Percentiles rank a stretch among this genome's conserved stretches.
Evolutionary conservation across 1,284 basidiomycete species (phyloP).

Genomic region (Retiboletus flavoniger): DNA sequence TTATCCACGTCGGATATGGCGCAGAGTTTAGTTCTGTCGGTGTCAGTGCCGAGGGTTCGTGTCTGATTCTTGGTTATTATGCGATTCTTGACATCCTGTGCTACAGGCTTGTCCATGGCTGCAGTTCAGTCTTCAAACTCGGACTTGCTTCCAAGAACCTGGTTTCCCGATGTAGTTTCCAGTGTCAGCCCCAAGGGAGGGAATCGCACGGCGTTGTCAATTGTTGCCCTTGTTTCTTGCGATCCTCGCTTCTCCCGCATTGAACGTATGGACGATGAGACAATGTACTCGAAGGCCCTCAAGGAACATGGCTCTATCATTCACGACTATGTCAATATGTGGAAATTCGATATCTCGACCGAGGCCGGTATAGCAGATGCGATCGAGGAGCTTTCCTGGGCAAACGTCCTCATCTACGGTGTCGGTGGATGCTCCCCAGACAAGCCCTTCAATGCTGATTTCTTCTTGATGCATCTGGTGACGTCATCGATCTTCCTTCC

Average conservation of each 20-base stretch:
- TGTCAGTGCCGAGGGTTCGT: constrained; percentile 36
- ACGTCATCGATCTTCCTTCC: constrained; percentile 47
- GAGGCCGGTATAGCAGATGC: constrained; percentile 33
- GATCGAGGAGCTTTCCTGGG: constrained; percentile 43
- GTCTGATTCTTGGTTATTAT: background rate
- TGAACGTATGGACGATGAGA: constrained; percentile 17
- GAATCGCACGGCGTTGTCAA: constrained; percentile 41
- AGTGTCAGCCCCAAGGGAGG: constrained; percentile 12
- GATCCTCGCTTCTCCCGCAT: constrained; percentile 39
- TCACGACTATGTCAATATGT: constrained; percentile 46
- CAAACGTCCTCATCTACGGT: constrained; percentile 41
- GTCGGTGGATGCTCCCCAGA: constrained; percentile 38
- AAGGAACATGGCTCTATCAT: constrained; percentile 42
- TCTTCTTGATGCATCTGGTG: constrained; percentile 46
- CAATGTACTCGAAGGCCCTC: constrained; percentile 30
- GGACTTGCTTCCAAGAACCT: constrained; percentile 18
- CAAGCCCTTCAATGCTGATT: constrained; percentile 41
- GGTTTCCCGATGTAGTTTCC: constrained; percentile 22
- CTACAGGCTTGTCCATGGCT: constrained; percentile 43
- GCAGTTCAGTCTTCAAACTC: constrained; percentile 38
- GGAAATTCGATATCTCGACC: constrained; percentile 43
- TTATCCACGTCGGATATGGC: constrained; percentile 39
- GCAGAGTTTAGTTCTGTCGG: constrained; percentile 37
- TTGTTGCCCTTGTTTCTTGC: constrained; percentile 46
- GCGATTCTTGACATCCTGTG: background rate